A percentile compares a stretch with the other conserved stretches of the same genome.
phyloP scores from a whole-genome alignment of 108 stramenopile genomes.

The Pseudonitzschia delicatissima region DNA sequence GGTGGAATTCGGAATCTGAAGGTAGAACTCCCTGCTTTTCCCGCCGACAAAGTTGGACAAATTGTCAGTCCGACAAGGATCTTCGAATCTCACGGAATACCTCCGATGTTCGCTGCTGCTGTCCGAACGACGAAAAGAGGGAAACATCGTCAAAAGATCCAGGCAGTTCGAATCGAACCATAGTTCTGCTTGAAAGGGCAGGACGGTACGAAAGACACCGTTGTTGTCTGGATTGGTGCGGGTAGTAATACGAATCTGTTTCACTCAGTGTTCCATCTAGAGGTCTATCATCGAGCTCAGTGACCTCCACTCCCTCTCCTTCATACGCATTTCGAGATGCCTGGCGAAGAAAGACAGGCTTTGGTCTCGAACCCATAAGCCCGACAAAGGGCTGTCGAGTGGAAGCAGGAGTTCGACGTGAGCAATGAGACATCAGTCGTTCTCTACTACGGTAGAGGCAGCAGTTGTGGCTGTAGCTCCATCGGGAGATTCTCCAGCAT shows the following conservation, averaged over 20 bases:
- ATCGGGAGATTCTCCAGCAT: neutral
- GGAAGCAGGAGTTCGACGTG: too few relatives aligned
- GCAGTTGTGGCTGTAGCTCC: too few relatives aligned
- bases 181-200: slow-evolving; percentile 12
- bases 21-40: slow-evolving; percentile 9
- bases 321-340: slow-evolving; percentile 36
- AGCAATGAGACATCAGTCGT: too few relatives aligned
- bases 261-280: neutral
- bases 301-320: slow-evolving; percentile 55
- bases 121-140: slow-evolving; percentile 8
- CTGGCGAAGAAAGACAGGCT: slow-evolving; percentile 29
- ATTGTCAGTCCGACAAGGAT: slow-evolving; percentile 39
- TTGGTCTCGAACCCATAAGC: neutral
- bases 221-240: neutral
- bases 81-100: slow-evolving; percentile 35
- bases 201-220: neutral
- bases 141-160: slow-evolving; percentile 36
- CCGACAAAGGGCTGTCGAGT: too few relatives aligned
- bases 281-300: slow-evolving; percentile 11
- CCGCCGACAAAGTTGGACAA: slow-evolving; percentile 10
- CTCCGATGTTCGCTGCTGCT: slow-evolving; percentile 8
- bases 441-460: too few relatives aligned
- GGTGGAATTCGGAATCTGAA: neutral
- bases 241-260: neutral
- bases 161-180: slow-evolving; percentile 15